Base-by-base conservation (phyloP, 192 early-diverging fungal species). In the Funneliformis mosseae region DNA sequence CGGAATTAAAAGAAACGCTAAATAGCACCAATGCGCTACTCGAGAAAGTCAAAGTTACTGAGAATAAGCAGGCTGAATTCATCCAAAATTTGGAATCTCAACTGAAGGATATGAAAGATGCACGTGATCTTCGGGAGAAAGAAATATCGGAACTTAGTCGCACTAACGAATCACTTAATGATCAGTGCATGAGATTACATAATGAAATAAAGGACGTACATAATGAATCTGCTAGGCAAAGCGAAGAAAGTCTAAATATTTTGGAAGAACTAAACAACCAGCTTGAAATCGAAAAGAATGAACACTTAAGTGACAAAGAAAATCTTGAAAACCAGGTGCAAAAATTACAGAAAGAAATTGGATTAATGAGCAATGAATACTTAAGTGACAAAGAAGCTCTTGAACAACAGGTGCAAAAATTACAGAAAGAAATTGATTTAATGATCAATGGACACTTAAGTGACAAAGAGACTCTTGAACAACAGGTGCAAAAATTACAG, bases 1-100 rank as follows among this genome's bases (percentile, higher is more conserved):
- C 78, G 25, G 84, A 85, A 27, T 68, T 68, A 68, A 33, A 27
- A 68, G 38, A 68, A 39, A 80, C 80, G 79, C 79, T 55, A 81
- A 79, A 85, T 78, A 71, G 79, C 69, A 16, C 76, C 46, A 16
- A 42, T 21, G 7, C 39, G 5, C 59, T 63, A 63, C 75, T 77
- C 25, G 9, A 43, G 45, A 39, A 73, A 45, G 42, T 2, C 1
- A 21, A 73, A 33, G 1, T 1, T 45, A 6, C 16, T 21, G 41
- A 21, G 7, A 25, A 6, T 43, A 14, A 48, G 16, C 73, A 75
- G 33, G 50, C 18, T 25, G 73, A 75, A 3, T 50, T 59, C 28
- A 60, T 75, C 18, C 23, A 6, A 59, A 38, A 21, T 38, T 60
- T 75, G 16, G 73, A 75, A 75, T 28, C 27, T 8, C 46, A 75